These are phyloP conservation scores for Solanum gracilifrons DNA, from an alignment of 257 asterid species.

Conservation along the genomic window DNA sequence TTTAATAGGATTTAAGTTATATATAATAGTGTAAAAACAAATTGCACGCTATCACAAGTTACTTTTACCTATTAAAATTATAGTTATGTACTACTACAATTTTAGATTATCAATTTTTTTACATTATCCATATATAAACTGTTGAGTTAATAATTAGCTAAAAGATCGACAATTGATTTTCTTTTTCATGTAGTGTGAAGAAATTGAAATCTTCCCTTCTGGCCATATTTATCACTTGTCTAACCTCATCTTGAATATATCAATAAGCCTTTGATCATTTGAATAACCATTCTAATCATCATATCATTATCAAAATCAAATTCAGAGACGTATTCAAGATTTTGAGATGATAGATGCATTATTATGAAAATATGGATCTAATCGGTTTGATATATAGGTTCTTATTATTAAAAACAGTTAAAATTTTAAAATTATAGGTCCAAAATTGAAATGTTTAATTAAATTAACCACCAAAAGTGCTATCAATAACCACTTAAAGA, in stretches of 20 bases:
- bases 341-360: neutral
- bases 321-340: neutral
- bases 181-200: too few relatives aligned
- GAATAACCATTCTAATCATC: neutral
- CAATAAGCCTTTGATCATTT: neutral
- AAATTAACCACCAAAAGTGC: neutral
- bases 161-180: too few relatives aligned
- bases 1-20: neutral
- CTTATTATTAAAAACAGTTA: too few relatives aligned
- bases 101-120: neutral
- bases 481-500: neutral
- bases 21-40: neutral
- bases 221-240: neutral
- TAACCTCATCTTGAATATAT: neutral
- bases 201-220: neutral
- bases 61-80: neutral
- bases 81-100: neutral
- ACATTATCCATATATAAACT: too few relatives aligned
- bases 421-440: neutral
- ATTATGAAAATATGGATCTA: neutral
- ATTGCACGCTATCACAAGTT: neutral
- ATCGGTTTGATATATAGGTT: neutral
- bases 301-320: neutral
- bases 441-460: neutral
- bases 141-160: too few relatives aligned